Conservation (phyloP, 768 basidiomycete genomes). For the Pleurotus tuoliensis region DNA sequence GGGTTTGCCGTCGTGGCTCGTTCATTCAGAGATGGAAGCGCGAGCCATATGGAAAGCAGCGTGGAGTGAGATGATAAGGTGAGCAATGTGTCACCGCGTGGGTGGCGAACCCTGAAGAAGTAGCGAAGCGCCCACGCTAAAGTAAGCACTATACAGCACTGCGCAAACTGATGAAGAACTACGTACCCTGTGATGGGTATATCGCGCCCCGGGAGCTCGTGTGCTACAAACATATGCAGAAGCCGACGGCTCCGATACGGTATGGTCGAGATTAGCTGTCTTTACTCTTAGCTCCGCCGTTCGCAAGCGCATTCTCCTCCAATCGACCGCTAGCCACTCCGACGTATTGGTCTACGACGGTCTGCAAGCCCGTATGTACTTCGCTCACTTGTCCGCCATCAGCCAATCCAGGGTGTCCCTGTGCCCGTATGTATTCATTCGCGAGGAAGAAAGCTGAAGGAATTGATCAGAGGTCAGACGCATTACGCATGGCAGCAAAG, state of each 20-base stretch:
- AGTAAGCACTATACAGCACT: too few species aligned
- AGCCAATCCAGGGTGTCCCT: constrained; percentile 23
- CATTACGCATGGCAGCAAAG: background rate
- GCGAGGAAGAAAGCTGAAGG: constrained; percentile 26
- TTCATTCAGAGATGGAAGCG: background rate
- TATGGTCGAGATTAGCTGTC: too few species aligned
- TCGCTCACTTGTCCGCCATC: constrained; percentile 13
- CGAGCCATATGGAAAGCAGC: background rate
- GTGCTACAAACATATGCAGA: too few species aligned
- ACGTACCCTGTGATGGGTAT: too few species aligned
- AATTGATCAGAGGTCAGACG: background rate
- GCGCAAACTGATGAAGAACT: too few species aligned
- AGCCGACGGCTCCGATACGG: too few species aligned
- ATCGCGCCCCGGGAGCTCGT: too few species aligned
- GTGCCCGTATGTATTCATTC: constrained; percentile 27
- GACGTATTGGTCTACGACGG: background rate
- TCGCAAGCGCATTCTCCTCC: background rate
- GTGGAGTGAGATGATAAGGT: background rate
- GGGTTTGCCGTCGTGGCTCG: background rate
- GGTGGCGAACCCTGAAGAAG: background rate
- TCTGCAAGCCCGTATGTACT: constrained; percentile 3
- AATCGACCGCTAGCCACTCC: background rate
- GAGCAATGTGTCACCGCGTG: background rate
- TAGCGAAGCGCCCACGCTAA: too few species aligned
- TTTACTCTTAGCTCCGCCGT: too few species aligned